A percentile compares a stretch with the other conserved stretches of the same genome.
Conservation (phyloP, 306 rosid genomes). For the Cucurbita moschata region DNA sequence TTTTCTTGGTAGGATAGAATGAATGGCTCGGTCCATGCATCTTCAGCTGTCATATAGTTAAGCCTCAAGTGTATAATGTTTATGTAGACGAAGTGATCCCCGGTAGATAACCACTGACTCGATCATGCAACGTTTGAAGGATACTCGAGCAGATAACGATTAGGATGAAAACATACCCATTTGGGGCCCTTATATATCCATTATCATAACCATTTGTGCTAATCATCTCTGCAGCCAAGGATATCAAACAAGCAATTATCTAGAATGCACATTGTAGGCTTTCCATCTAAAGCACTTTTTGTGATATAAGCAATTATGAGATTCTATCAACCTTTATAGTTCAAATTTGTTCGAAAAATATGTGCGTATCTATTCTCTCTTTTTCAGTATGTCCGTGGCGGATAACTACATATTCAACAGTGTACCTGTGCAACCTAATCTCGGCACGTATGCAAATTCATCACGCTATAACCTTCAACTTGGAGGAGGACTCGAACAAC, state of each 20-base stretch:
- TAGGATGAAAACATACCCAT: neutral
- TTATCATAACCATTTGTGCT: constrained; percentile 1
- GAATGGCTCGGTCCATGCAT: neutral
- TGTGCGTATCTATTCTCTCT: neutral
- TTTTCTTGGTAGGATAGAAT: neutral
- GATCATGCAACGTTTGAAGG: neutral
- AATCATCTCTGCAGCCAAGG: constrained; percentile 7
- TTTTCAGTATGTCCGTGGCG: neutral
- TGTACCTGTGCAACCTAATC: constrained; percentile 16
- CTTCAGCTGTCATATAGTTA: neutral
- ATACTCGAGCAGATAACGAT: neutral
- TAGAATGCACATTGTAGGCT: neutral
- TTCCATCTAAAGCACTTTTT: neutral
- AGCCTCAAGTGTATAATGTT: neutral
- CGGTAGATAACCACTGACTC: neutral
- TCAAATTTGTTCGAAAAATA: neutral
- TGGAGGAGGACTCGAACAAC: constrained; percentile 26
- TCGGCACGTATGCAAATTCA: constrained; percentile 15
- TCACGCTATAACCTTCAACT: constrained; percentile 16
- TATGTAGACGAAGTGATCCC: neutral
- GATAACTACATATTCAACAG: neutral
- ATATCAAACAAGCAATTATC: constrained; percentile 5
- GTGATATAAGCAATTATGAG: neutral
- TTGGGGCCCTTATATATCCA: neutral
- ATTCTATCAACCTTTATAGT: constrained; percentile 1